Evolutionary conservation across 306 rosid genomes (phyloP), one percentile per base, ranked within the genome.

Genomic region (Inga oerstediana): DNA sequence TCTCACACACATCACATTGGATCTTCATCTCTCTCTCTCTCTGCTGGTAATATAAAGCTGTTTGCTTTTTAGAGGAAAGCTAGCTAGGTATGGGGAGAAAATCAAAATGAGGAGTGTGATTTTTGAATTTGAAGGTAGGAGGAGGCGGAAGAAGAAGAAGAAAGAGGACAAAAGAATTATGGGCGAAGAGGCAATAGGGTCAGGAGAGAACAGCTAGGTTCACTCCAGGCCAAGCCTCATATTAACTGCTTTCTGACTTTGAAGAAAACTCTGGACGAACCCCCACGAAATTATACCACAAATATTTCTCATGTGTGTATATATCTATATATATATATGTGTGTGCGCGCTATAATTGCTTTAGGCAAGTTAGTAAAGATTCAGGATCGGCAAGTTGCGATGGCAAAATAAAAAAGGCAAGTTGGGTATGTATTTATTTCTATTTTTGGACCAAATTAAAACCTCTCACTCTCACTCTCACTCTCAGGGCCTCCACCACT

Each of bases 1-100:
- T 88, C 65, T 86, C 86, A 66, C 98, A 94, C 8, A 85, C 89
- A 77, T 89, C 98, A 77, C 98, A 95, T 74, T 80, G 88, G 87
- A 93, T 93, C 98, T 93, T 93, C 98, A 95, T 95, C 58, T 49
- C 78, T 71, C 65, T 49, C 48, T 20, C 2, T 9, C 14, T 78
- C 20, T n/a, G 9, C 15, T 19, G 20, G 39, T 2, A 27, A 30
- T 59, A 13, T 59, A 3, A n/a, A 58, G 19, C 10, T 3, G 66
- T 22, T 59, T 59, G 32, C 32, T 9, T 22, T 58, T 59, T 59
- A 20, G 66, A 59, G 66, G 66, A 59, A 59, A 59, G 34, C 66
- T n/a, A n/a, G 66, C 7, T 12, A n/a, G 66, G 22, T 58, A n/a
- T 58, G 9, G 61, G 10, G 30, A 64, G 69, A 64, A 64, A 61